These are phyloP conservation scores for Trichosporon coremiiforme DNA, from an alignment of 1,284 basidiomycete genomes.

Conservation along the genomic window DNA sequence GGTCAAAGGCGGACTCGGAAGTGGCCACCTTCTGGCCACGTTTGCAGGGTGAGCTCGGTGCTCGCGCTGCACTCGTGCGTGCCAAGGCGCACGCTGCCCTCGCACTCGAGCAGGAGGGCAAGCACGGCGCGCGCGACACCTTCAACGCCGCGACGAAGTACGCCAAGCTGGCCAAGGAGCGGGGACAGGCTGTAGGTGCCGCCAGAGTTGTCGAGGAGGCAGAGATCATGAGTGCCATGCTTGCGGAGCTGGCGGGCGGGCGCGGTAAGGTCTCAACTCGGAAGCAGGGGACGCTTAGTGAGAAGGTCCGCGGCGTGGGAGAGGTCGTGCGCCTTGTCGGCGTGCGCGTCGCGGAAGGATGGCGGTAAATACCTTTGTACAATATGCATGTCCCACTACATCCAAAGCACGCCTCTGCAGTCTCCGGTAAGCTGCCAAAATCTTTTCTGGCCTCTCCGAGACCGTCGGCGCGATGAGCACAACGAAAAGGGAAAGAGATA, in stretches of 20 bases:
- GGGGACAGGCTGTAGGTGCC: background rate
- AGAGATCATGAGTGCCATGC: constrained; percentile 15
- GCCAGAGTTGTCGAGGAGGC: constrained; percentile 1
- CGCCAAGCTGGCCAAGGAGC: constrained; percentile 5
- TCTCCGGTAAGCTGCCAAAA: too few relatives aligned
- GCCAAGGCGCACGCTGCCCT: constrained; percentile 39
- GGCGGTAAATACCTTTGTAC: constrained; percentile 30
- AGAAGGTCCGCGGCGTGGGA: constrained; percentile 33
- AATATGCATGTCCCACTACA: background rate
- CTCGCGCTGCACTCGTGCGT: constrained; percentile 39
- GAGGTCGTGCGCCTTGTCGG: constrained; percentile 47
- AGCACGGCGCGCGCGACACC: constrained; percentile 12
- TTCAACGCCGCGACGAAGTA: constrained; percentile 9
- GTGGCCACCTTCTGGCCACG: constrained; percentile 32
- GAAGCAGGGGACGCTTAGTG: constrained; percentile 16
- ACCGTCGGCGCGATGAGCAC: too few relatives aligned
- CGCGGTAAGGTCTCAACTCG: background rate
- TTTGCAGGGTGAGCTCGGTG: constrained; percentile 33
- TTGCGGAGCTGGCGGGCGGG: constrained; percentile 15
- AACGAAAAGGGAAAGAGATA: too few relatives aligned
- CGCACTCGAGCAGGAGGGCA: constrained; percentile 7
- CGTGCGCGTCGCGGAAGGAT: constrained; percentile 42
- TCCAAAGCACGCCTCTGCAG: too few relatives aligned
- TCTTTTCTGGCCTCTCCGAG: too few relatives aligned
- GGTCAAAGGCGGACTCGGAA: constrained; percentile 37